These are phyloP conservation scores for Paramecium bursaria DNA, from an alignment of 73 alveolate species.

Conservation along the genomic window DNA sequence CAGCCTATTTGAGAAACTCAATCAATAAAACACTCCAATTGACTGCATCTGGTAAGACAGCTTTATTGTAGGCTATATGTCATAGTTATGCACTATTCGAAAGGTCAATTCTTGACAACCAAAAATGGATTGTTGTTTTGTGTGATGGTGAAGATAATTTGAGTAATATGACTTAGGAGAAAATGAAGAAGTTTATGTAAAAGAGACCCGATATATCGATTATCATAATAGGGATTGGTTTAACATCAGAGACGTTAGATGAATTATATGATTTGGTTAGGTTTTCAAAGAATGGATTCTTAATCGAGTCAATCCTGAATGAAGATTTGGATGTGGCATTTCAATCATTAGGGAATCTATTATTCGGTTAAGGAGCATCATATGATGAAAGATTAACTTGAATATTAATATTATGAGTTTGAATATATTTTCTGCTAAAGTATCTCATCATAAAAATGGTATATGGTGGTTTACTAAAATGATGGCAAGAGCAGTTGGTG, in stretches of 20 bases:
- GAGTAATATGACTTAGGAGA: conserved; percentile 23
- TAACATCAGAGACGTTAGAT: conserved; percentile 18
- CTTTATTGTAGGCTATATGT: not conserved
- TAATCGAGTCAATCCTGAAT: conserved; percentile 12
- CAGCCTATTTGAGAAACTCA: conserved; percentile 40
- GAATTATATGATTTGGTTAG: conserved; percentile 16
- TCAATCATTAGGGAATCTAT: conserved; percentile 5
- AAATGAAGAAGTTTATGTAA: conserved; percentile 1
- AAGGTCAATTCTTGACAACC: not conserved
- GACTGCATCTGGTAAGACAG: conserved; percentile 39
- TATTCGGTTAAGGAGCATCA: not conserved
- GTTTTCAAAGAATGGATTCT: conserved; percentile 1
- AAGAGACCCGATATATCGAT: conserved; percentile 3
- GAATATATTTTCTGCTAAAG: conserved; percentile 59
- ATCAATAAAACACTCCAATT: conserved; percentile 19
- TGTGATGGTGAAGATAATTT: conserved; percentile 61
- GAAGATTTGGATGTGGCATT: conserved; percentile 34
- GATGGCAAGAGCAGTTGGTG: conserved; percentile 65
- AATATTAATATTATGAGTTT: conserved; percentile 51
- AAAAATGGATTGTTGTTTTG: conserved; percentile 4
- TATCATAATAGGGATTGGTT: conserved; percentile 16
- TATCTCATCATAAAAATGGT: conserved; percentile 64
- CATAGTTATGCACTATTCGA: conserved; percentile 7
- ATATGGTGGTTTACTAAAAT: conserved; percentile 72
- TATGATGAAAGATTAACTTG: conserved; percentile 51